Percentiles rank a stretch among this genome's conserved stretches.
Conservation (phyloP, 495 filamentous ascomycete species). For the Penicillium ochrochloron region DNA sequence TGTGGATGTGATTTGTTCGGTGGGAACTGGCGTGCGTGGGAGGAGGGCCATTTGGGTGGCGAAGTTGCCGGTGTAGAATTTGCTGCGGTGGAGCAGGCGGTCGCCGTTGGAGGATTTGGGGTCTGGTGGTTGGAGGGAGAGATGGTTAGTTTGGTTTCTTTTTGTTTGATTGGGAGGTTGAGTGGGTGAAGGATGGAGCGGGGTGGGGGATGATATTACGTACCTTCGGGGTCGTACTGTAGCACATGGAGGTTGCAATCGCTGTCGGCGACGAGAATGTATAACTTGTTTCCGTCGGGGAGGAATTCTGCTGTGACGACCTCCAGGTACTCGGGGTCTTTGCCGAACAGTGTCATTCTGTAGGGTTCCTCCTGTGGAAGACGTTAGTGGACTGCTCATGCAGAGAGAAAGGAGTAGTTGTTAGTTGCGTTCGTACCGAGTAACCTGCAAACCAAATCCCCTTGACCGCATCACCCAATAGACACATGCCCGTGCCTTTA, state of each 20-base stretch:
- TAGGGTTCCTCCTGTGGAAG: constrained; percentile 80
- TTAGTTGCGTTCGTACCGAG: constrained; percentile 55
- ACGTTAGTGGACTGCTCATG: not conserved
- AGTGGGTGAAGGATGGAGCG: not conserved
- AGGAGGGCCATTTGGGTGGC: constrained; percentile 75
- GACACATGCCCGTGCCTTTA: constrained; percentile 76
- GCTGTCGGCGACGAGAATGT: constrained; percentile 80
- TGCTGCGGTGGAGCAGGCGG: constrained; percentile 79
- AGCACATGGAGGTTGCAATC: constrained; percentile 85
- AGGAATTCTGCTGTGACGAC: constrained; percentile 85
- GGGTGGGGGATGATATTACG: constrained; percentile 16
- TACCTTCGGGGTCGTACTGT: constrained; percentile 92
- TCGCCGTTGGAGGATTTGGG: constrained; percentile 91
- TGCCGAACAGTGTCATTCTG: constrained; percentile 91
- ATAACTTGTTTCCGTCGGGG: constrained; percentile 81
- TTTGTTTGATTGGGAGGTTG: not conserved
- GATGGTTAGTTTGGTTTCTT: constrained; percentile 11
- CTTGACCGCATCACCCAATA: constrained; percentile 88
- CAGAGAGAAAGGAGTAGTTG: not conserved
- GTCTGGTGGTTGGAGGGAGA: constrained; percentile 63
- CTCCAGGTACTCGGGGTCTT: constrained; percentile 75
- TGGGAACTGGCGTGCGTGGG: constrained; percentile 61
- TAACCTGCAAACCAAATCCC: constrained; percentile 95
- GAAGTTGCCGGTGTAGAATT: constrained; percentile 84
- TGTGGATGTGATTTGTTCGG: constrained; percentile 38